Evolutionary conservation across 1,284 basidiomycete species (phyloP).

Genomic region (Cutaneotrichosporon dermatis): DNA sequence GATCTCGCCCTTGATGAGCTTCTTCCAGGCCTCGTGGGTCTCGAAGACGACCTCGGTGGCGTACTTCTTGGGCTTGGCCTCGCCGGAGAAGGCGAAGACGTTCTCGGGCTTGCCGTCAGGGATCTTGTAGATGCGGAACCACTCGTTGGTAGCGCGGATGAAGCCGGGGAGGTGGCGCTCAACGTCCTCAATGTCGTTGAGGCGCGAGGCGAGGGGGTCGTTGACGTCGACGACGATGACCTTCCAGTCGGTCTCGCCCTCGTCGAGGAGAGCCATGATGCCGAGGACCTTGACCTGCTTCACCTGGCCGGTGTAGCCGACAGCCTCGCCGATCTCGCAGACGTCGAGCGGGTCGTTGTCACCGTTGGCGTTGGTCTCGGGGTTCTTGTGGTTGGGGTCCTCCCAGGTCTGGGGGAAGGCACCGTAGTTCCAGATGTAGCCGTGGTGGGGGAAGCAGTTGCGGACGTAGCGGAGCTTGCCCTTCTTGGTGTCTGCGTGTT

Average conservation of each 20-base stretch:
- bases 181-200: slow-evolving; percentile 99
- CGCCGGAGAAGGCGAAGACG: slow-evolving; percentile 98
- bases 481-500: slow-evolving; percentile 49
- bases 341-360: slow-evolving; percentile 99
- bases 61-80: slow-evolving; percentile 99
- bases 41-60: slow-evolving; percentile 98
- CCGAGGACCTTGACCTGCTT: slow-evolving; percentile 99
- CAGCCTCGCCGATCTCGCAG: slow-evolving; percentile 98
- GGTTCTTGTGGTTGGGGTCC: slow-evolving; percentile 79
- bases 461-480: slow-evolving; percentile 95
- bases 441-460: slow-evolving; percentile 99
- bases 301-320: slow-evolving; percentile 94
- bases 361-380: slow-evolving; percentile 98
- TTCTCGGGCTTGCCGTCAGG: slow-evolving; percentile 99
- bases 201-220: slow-evolving; percentile 90
- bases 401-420: slow-evolving; percentile 99
- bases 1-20: slow-evolving; percentile 75
- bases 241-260: slow-evolving; percentile 99
- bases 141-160: slow-evolving; percentile 93
- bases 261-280: slow-evolving; percentile 98
- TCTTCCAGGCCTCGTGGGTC: slow-evolving; percentile 98
- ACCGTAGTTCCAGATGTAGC: slow-evolving; percentile 89
- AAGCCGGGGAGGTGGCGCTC: slow-evolving; percentile 96
- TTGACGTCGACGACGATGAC: slow-evolving; percentile 95
- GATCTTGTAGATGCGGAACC: slow-evolving; percentile 87